Percentiles rank a stretch among this genome's conserved stretches.
Evolutionary conservation across 495 filamentous ascomycete species (phyloP).

Genomic region (Penicillium coprophilum): DNA sequence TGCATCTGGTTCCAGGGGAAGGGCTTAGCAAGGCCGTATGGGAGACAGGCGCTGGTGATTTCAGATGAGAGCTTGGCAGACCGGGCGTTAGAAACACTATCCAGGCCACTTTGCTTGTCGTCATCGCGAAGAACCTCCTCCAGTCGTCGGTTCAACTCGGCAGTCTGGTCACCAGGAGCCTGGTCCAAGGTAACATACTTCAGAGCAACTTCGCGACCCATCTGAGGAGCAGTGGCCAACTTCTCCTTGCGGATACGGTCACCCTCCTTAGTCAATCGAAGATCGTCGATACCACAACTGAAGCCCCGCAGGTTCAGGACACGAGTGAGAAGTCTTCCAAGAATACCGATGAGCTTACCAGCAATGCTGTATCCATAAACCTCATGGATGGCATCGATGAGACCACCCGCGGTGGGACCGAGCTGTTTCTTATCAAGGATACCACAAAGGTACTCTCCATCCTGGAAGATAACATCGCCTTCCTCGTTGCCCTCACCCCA

Average conservation of each 20-base stretch:
- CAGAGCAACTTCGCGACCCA: constrained; percentile 79
- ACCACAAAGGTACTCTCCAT: constrained; percentile 83
- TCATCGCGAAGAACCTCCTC: constrained; percentile 91
- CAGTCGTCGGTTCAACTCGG: constrained; percentile 70
- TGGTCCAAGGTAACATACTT: constrained; percentile 90
- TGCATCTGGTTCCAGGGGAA: constrained; percentile 99
- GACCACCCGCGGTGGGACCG: constrained; percentile 79
- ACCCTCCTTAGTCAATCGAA: constrained; percentile 79
- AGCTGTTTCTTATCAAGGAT: constrained; percentile 97
- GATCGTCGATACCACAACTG: constrained; percentile 96
- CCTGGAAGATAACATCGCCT: constrained; percentile 76
- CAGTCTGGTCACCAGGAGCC: constrained; percentile 57
- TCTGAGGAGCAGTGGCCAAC: constrained; percentile 63
- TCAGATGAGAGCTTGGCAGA: constrained; percentile 71
- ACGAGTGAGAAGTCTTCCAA: constrained; percentile 86
- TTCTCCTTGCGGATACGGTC: constrained; percentile 69
- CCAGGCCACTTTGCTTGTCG: constrained; percentile 81
- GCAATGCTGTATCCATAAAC: constrained; percentile 85
- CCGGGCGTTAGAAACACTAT: constrained; percentile 76
- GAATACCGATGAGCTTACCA: constrained; percentile 79
- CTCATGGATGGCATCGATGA: constrained; percentile 91
- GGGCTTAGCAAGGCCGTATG: constrained; percentile 77
- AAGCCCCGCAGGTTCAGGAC: constrained; percentile 92
- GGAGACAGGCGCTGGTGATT: constrained; percentile 77
- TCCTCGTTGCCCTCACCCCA: constrained; percentile 76